A percentile compares a stretch with the other conserved stretches of the same genome.
Conservation (phyloP, 345 rosid genomes). For the Brassica juncea region DNA sequence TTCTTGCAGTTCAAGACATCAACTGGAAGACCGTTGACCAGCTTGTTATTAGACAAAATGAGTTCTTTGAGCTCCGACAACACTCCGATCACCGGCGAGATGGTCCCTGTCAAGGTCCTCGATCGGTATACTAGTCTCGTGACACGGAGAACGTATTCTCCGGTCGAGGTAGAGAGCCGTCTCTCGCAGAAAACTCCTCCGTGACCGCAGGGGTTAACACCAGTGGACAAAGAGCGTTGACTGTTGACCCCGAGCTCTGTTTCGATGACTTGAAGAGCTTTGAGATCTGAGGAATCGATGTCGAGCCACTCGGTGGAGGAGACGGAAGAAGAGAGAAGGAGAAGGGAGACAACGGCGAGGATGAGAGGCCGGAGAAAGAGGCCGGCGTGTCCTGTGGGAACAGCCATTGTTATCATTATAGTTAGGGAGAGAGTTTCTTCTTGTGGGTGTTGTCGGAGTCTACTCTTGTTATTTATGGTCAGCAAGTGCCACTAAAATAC, state of each 20-base stretch:
- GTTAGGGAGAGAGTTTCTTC: constrained; percentile 4
- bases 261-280: constrained; percentile 53
- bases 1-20: constrained; percentile 65
- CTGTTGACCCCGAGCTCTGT: constrained; percentile 54
- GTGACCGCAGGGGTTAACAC: constrained; percentile 51
- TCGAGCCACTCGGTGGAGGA: constrained; percentile 45
- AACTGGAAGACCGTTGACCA: constrained; percentile 58
- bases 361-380: constrained; percentile 29
- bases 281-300: constrained; percentile 58
- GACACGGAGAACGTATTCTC: constrained; percentile 58
- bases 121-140: constrained; percentile 69
- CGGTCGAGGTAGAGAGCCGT: constrained; percentile 45
- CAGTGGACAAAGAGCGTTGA: constrained; percentile 44
- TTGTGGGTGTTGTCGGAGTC: constrained; percentile 15
- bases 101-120: constrained; percentile 50
- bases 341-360: constrained; percentile 38
- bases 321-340: constrained; percentile 48
- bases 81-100: constrained; percentile 70
- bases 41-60: constrained; percentile 60
- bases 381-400: constrained; percentile 13
- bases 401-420: constrained; percentile 20
- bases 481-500: neutral
- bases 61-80: constrained; percentile 80
- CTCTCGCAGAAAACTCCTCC: constrained; percentile 79
- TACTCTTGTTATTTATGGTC: constrained; percentile 31